A percentile compares a stretch with the other conserved stretches of the same genome.
Conservation (phyloP, 306 rosid genomes). For the Astragalus membranaceus region DNA sequence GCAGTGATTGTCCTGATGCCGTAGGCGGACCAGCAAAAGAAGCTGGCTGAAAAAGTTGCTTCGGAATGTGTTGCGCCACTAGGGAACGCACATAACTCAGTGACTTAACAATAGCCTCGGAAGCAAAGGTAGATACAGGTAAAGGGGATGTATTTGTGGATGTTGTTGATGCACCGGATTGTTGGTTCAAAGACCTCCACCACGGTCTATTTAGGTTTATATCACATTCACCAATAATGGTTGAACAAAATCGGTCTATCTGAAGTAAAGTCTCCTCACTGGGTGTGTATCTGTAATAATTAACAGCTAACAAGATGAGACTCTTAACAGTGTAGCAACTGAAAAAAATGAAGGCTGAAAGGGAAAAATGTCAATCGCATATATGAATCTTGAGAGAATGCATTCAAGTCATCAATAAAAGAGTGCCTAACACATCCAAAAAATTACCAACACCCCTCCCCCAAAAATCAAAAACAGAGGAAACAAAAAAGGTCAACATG, state of each 20-base stretch:
- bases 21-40: slow-evolving; percentile 71
- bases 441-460: not conserved
- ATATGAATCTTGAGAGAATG: not conserved
- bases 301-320: slow-evolving; percentile 17
- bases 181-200: slow-evolving; percentile 48
- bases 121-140: slow-evolving; percentile 76
- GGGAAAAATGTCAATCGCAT: not conserved
- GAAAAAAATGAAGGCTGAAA: not conserved
- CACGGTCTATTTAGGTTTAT: slow-evolving; percentile 45
- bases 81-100: slow-evolving; percentile 79
- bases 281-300: slow-evolving; percentile 67
- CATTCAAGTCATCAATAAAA: not conserved
- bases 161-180: slow-evolving; percentile 40
- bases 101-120: slow-evolving; percentile 71
- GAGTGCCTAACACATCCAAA: not conserved
- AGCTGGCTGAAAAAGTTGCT: slow-evolving; percentile 65
- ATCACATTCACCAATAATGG: slow-evolving; percentile 64
- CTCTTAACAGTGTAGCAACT: slow-evolving; percentile 1
- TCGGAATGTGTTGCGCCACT: slow-evolving; percentile 75
- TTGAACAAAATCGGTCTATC: slow-evolving; percentile 83
- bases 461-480: not conserved
- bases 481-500: too few relatives aligned
- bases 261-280: slow-evolving; percentile 75
- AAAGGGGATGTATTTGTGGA: slow-evolving; percentile 49
- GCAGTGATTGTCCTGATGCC: slow-evolving; percentile 67